Base-by-base conservation (phyloP, 805 yeast species). In the Candida dajiaensis region DNA sequence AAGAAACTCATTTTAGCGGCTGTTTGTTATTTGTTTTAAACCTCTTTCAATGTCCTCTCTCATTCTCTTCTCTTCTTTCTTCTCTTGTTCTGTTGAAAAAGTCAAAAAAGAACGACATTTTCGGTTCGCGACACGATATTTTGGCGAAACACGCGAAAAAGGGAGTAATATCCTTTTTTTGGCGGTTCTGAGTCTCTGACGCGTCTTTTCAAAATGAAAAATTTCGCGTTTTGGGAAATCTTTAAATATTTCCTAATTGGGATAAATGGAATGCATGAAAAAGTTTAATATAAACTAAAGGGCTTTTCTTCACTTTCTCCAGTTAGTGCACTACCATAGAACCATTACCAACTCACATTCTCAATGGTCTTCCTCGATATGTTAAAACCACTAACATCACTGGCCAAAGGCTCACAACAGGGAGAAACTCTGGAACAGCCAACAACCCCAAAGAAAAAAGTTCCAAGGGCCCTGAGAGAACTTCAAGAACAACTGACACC, bases 1-100 rank as follows among this genome's bases (percentile, higher is more conserved):
- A 54, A 38, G 23, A 54, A 42, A 3, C 55, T 35, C 61, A 56
- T 57, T 33, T 33, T 16, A 4, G 20, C 5, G 36, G 36, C 20
- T 3, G 16, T 8, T 16, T 16, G 15, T 19, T 33, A 2, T 6
- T 4, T 33, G n/a, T n/a, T 8, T 16, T 31, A 6, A 18, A n/a
- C 4, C 36, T 16, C n/a, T 25, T 22, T 11, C 6, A 33, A 16
- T n/a, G 36, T 9, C 18, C 15, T 16, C 8, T 33, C 15, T 33
- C 20, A 8, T 29, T 33, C 36, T 33, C 19, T 16, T 13, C n/a
- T 16, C 19, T n/a, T 11, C 11, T 33, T 16, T 16, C n/a, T 4
- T 33, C 16, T 5, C 20, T 33, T 16, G 7, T 6, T 33, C 16
- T 16, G 7, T 6, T 33, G 3, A 16, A 18, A 18, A 28, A 13